Evolutionary conservation across 768 basidiomycete species (phyloP), one percentile per base, ranked within the genome.

Genomic region (Lenzites betulinus): DNA sequence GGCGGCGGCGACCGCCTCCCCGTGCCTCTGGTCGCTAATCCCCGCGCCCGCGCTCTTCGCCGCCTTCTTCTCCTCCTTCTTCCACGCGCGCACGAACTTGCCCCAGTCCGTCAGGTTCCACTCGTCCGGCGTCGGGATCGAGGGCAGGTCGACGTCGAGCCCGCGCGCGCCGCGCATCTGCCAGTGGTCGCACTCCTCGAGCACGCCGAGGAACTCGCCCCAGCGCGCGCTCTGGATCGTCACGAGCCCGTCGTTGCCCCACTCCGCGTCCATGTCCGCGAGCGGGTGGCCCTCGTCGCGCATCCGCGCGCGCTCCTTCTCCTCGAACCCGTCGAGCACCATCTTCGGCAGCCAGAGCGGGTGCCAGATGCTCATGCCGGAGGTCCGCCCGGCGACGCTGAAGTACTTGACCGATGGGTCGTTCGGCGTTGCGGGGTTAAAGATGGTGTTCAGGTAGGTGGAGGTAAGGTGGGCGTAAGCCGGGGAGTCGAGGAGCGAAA

Each of bases 331-430:
- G 69, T 99, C 96, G 38, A 98, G 78, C 30, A 99, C 89, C 76
- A 95, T 82, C 76, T 98, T 97, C 0, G 96, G 93, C 38, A 98
- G 80, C 94, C 96, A 99, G 54, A 99, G 86, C 0, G 97, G 97
- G 72, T 98, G 97, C 88, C 90, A 93, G 33, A 95, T 80, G 72
- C 73, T 85, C 64, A 89, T 79, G 46, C 77, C 74, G 18, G 79
- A 75, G 54, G 85, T 78, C n/a, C 94, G 84, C 0, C 91, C 92
- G 0, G 93, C 92, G 39, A 98, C 86, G 64, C 90, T 93, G 72
- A 88, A 97, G 77, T 99, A 99, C 68, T 90, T 92, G 57, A 98
- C 93, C 41, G 78, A 77, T 1, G 89, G 86, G 64, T 88, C 84
- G 66, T 95, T 78, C 0, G 93, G 94, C 0, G 89, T 93, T 25